phyloP scores from a whole-genome alignment of 2,329 filamentous ascomycete species.

The Capronia americana region DNA sequence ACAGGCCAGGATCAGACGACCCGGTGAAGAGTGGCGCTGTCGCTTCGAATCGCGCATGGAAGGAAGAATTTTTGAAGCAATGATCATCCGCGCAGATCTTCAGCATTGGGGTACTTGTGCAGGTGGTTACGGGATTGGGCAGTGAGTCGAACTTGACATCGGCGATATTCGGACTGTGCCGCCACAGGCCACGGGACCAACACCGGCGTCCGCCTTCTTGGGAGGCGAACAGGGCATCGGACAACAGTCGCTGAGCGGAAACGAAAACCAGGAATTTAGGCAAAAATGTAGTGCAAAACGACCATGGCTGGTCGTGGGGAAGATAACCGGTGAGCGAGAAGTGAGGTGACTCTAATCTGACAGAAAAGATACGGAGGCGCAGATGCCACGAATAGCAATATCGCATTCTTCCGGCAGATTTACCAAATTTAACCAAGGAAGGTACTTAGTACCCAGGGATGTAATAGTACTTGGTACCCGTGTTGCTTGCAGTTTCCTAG shows the following conservation, averaged over 20 bases:
- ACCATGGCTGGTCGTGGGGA: neutral
- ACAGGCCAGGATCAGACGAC: neutral
- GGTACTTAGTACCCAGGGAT: no score
- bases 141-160: neutral
- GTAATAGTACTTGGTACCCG: no score
- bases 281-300: neutral
- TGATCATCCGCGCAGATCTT: constrained; percentile 5
- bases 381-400: neutral
- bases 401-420: no score
- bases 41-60: neutral
- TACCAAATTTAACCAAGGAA: no score
- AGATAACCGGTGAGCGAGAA: neutral
- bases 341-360: neutral
- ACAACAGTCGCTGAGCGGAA: neutral
- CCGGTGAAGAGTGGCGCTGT: neutral
- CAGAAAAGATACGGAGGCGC: neutral
- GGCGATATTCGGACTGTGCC: constrained; percentile 10
- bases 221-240: neutral
- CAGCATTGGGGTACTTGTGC: neutral
- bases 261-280: neutral
- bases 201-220: neutral
- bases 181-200: constrained; percentile 13
- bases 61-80: neutral
- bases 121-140: neutral
- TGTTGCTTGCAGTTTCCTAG: constrained; percentile 6